A percentile compares a stretch with the other conserved stretches of the same genome.
Evolutionary conservation across 2,329 filamentous ascomycete species (phyloP).

Genomic region (Bipolaris zeicola): DNA sequence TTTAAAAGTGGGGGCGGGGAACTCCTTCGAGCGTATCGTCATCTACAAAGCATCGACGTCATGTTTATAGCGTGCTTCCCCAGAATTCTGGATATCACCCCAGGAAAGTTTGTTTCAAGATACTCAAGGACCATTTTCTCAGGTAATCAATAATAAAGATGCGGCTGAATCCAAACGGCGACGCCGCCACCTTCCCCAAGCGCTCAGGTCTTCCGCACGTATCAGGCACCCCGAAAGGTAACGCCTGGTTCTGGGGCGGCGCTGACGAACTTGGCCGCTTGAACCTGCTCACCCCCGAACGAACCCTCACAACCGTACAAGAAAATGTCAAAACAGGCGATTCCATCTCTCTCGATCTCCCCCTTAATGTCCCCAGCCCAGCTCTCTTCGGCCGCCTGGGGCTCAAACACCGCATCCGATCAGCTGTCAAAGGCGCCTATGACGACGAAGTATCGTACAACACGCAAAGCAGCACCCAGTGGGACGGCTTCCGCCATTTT

Average conservation of each 20-base stretch:
- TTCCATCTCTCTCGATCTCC: conserved; percentile 64
- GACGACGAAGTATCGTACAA: conserved; percentile 43
- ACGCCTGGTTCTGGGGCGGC: conserved; percentile 36
- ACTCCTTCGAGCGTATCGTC: neutral
- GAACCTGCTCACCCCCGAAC: conserved; percentile 63
- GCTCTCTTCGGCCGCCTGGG: conserved; percentile 62
- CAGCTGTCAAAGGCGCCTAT: conserved; percentile 23
- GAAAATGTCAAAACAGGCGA: conserved; percentile 59
- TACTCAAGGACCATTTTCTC: neutral
- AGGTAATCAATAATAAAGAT: conserved; percentile 7
- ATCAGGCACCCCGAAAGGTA: conserved; percentile 27
- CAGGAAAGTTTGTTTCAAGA: neutral
- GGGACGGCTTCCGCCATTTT: conserved; percentile 48
- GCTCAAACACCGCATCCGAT: conserved; percentile 52
- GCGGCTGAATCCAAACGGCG: conserved; percentile 27
- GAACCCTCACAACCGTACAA: conserved; percentile 58
- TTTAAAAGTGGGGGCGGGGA: conserved; percentile 2
- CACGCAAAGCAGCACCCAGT: conserved; percentile 42
- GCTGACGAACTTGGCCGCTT: conserved; percentile 59
- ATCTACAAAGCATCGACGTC: conserved; percentile 5
- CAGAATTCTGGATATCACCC: too few relatives aligned
- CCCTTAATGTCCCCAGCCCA: conserved; percentile 59
- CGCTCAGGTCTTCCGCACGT: conserved; percentile 27
- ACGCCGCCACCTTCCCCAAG: conserved; percentile 28
- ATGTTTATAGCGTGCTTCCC: neutral